Base-by-base conservation (phyloP, 495 filamentous ascomycete genomes). In the Talaromyces thailandensis region DNA sequence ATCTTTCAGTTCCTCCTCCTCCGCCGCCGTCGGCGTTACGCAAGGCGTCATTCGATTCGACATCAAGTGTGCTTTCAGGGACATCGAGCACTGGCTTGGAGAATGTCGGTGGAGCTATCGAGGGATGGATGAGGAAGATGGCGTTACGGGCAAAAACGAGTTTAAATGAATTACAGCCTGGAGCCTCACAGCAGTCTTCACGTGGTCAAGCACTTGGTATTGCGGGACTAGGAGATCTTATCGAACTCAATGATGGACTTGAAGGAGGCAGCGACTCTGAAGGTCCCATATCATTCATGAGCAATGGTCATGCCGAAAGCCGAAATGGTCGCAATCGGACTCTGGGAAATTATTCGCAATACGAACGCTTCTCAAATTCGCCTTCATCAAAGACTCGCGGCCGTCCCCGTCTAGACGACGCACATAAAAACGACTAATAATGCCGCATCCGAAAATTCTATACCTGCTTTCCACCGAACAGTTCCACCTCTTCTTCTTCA, bases 121-220 rank as follows among this genome's bases (percentile, higher is more conserved):
- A 97, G 72, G 85, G 86, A 6, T 98, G 94, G 91, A 80, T 97
- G 64, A 79, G 92, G 50, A 91, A 88, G 64, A 83, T 93, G 60
- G 90, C 88, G 40, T 82, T 80, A 5, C 73, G 75, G 25, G 75
- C 77, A 1, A 80, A 76, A 55, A 65, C 69, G 18, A 70, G 73
- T 16, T 64, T 80, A 62, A 74, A 66, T 57, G 77, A 80, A 24
- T 64, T 79, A 50, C 76, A 79, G 53, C 75, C 75, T 64, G 61
- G 69, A 6, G 52, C 66, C 26, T 60, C 75, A 76, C 4, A 73
- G 69, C 28, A 70, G 69, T 58, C 65, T 64, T 56, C 64, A 59
- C 64, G 74, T 66, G 66, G 76, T 62, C 73, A 73, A 23, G 68
- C 65, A 5, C 70, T 70, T 12, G 75, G 73, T 9, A 68, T 72